Percentiles rank a stretch among this genome's conserved stretches.
Conservation (phyloP, 2,329 filamentous ascomycete genomes). For the Cladophialophora yegresii region DNA sequence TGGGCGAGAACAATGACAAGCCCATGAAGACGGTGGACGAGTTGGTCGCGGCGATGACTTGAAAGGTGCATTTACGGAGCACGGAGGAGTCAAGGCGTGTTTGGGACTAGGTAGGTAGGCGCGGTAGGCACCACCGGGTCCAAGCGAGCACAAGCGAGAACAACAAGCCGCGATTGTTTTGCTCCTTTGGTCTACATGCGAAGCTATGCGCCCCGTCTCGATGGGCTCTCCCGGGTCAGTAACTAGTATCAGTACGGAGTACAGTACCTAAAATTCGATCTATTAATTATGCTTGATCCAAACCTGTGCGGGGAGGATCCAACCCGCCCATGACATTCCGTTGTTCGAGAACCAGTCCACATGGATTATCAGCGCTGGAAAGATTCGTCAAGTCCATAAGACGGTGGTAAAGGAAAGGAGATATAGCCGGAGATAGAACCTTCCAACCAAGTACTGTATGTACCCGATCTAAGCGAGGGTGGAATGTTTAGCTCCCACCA, state of each 20-base stretch:
- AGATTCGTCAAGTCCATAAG: too few species aligned
- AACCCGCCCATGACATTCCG: neutral
- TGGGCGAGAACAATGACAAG: constrained; percentile 45
- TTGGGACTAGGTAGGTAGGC: neutral
- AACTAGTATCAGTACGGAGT: neutral
- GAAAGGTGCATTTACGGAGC: neutral
- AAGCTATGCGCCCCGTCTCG: neutral
- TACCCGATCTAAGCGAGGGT: too few species aligned
- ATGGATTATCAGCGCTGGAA: neutral
- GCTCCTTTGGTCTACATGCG: neutral
- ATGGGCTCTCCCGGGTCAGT: too few species aligned
- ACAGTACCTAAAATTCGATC: neutral
- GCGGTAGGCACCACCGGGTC: too few species aligned
- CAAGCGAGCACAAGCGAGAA: too few species aligned
- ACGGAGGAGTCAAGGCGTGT: neutral
- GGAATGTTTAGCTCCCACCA: too few species aligned
- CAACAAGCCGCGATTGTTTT: neutral
- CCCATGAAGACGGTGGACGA: constrained; percentile 21
- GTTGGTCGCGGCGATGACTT: constrained; percentile 7
- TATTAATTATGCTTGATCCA: neutral
- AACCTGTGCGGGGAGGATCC: neutral
- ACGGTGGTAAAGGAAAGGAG: too few species aligned
- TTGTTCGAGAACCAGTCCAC: neutral
- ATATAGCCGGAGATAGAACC: too few species aligned
- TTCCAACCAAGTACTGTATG: too few species aligned